phyloP scores from a whole-genome alignment of 2,329 filamentous ascomycete genomes.

The Pseudocercospora macadamiae region DNA sequence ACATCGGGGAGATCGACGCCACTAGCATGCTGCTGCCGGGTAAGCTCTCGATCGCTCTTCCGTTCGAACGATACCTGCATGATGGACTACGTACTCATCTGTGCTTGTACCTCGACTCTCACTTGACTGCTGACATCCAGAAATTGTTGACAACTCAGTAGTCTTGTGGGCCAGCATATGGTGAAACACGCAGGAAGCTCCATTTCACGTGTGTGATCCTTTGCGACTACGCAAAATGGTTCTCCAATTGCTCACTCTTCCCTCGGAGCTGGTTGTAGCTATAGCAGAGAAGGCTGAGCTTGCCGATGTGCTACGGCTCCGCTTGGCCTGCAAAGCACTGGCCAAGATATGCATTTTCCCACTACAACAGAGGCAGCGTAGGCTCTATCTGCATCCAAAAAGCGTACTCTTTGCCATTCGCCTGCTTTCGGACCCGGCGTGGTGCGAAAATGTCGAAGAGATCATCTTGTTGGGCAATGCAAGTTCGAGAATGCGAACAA shows the following conservation, averaged over 20 bases:
- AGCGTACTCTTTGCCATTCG: slow-evolving; percentile 8
- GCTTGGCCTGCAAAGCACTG: not conserved
- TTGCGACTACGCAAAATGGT: not conserved
- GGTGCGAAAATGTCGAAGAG: slow-evolving; percentile 2
- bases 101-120: too few relatives aligned
- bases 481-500: not conserved
- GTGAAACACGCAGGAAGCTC: not conserved
- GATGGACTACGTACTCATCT: not conserved
- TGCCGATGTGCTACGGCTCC: not conserved
- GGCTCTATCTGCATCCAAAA: slow-evolving; percentile 9
- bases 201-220: not conserved
- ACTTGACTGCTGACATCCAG: too few relatives aligned
- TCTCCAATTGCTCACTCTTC: slow-evolving; percentile 3
- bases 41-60: not conserved
- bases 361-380: slow-evolving; percentile 1
- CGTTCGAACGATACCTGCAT: not conserved
- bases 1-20: not conserved
- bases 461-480: slow-evolving; percentile 8
- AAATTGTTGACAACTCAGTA: too few relatives aligned
- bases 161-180: not conserved
- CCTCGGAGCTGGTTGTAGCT: slow-evolving; percentile 7
- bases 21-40: not conserved
- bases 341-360: not conserved
- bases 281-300: not conserved
- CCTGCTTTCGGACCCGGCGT: not conserved